A percentile compares a stretch with the other conserved stretches of the same genome.
Evolutionary conservation across 1,284 basidiomycete genomes (phyloP).

Genomic region (Ustilago shanxiensis): DNA sequence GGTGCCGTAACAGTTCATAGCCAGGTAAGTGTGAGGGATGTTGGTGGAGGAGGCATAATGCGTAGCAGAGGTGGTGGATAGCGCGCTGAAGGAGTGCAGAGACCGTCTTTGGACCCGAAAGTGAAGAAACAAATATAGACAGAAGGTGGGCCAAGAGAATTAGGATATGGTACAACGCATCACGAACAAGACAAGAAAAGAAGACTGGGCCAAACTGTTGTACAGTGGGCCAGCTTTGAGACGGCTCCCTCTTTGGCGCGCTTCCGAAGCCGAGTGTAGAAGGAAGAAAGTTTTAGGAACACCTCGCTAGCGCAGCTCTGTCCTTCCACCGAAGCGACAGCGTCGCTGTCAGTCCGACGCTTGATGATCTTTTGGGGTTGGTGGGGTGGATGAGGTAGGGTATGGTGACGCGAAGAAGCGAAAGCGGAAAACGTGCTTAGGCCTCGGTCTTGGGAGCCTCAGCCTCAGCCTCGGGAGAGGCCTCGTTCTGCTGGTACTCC

Average conservation of each 20-base stretch:
- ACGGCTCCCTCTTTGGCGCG: slow-evolving; percentile 10
- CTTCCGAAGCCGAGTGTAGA: not conserved
- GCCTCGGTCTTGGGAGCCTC: slow-evolving; percentile 50
- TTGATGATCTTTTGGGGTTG: slow-evolving; percentile 8
- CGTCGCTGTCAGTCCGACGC: slow-evolving; percentile 3
- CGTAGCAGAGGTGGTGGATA: not conserved
- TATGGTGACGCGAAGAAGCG: not conserved
- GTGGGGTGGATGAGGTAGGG: not conserved
- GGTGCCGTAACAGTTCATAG: not conserved
- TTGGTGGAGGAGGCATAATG: not conserved
- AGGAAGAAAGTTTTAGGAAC: not conserved
- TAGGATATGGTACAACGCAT: slow-evolving; percentile 43
- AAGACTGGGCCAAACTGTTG: not conserved
- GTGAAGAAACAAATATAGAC: slow-evolving; percentile 15
- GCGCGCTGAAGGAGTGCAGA: slow-evolving; percentile 1
- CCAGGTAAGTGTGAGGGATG: too few species aligned
- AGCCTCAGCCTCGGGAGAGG: slow-evolving; percentile 34
- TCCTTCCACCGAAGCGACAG: not conserved
- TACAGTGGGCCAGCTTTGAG: slow-evolving; percentile 7
- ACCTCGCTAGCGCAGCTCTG: not conserved
- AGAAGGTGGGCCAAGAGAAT: slow-evolving; percentile 11
- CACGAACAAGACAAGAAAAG: slow-evolving; percentile 13
- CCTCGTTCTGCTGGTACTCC: slow-evolving; percentile 66
- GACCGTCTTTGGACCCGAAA: slow-evolving; percentile 21
- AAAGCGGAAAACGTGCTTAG: slow-evolving; percentile 5